phyloP scores from a whole-genome alignment of 768 basidiomycete species.

The Serendipita indica region DNA sequence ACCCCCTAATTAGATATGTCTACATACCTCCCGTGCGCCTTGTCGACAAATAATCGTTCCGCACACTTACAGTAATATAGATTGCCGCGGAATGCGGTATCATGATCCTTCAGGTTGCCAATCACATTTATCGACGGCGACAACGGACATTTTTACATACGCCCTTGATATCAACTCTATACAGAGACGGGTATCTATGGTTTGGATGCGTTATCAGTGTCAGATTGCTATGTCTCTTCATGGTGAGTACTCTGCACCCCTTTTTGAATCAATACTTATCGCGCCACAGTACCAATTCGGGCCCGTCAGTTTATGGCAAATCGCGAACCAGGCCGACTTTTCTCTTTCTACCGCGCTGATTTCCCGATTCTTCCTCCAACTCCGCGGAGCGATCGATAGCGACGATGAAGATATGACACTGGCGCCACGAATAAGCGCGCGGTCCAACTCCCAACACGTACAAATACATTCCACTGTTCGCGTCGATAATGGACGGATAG shows the following conservation, averaged over 20 bases:
- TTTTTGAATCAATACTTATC: background rate
- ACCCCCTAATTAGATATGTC: background rate
- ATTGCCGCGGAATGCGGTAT: background rate
- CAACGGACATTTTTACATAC: background rate
- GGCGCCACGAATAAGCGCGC: background rate
- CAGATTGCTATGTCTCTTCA: background rate
- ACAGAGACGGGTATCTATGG: background rate
- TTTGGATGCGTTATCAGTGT: background rate
- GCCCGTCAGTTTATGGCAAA: background rate
- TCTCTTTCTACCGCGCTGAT: background rate
- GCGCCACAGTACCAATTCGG: no score
- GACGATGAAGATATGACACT: background rate
- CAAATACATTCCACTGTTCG: no score
- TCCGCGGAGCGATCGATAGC: background rate
- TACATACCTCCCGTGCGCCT: slow-evolving; percentile 1
- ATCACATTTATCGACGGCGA: background rate
- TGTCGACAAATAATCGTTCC: background rate
- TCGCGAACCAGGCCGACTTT: background rate
- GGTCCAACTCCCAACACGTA: background rate
- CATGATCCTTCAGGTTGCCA: background rate
- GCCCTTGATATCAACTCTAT: background rate
- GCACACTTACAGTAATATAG: no score
- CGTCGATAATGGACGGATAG: no score
- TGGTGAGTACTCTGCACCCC: background rate
- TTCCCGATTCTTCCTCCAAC: slow-evolving; percentile 1